These are phyloP conservation scores for Alternaria longipes DNA, from an alignment of 2,329 filamentous ascomycete species.

Conservation along the genomic window DNA sequence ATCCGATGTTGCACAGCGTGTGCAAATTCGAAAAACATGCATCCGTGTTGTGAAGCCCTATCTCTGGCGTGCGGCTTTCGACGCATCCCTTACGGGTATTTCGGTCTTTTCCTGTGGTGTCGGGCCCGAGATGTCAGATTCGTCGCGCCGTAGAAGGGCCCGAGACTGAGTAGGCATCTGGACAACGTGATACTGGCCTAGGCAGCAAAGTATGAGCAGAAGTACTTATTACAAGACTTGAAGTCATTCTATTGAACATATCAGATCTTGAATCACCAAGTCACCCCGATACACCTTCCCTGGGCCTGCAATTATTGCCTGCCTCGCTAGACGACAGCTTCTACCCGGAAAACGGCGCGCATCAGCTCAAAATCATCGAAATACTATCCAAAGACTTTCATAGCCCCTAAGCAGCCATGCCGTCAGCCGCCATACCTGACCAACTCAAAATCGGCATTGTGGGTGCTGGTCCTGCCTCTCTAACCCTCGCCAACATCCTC, in stretches of 20 bases:
- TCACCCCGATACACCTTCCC: neutral
- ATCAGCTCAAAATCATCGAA: neutral
- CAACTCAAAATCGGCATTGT: conserved; percentile 47
- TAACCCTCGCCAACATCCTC: conserved; percentile 63
- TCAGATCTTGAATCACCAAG: neutral
- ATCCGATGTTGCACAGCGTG: neutral
- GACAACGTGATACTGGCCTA: neutral
- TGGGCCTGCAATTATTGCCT: neutral
- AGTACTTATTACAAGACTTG: neutral
- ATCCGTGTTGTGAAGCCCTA: neutral
- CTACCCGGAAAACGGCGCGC: neutral
- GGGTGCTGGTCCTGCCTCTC: conserved; percentile 55
- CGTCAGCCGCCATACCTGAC: neutral
- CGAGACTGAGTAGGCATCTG: neutral
- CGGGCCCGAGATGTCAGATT: neutral
- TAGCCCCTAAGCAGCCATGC: neutral
- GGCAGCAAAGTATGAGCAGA: neutral
- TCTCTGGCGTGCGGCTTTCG: neutral
- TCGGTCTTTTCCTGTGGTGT: neutral
- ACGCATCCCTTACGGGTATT: neutral
- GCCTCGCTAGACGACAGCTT: neutral
- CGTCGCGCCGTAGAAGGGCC: neutral
- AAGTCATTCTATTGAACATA: neutral
- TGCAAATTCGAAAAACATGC: neutral
- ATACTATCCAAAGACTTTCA: neutral